Evolutionary conservation across 139 green algal species (phyloP), one percentile per base, ranked within the genome.

Genomic region (Pseudopediastrum boryanum): DNA sequence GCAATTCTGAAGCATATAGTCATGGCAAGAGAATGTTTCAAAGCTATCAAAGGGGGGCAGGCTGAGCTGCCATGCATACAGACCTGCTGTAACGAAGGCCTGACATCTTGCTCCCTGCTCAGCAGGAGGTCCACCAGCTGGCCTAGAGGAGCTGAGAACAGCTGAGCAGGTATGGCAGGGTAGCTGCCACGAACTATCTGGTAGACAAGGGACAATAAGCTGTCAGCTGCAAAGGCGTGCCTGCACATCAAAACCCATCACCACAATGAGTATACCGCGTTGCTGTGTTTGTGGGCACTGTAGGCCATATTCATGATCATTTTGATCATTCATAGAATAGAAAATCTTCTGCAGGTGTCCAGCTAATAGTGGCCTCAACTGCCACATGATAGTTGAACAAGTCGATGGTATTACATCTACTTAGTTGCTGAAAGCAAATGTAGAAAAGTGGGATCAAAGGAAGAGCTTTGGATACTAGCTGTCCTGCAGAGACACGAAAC

Each of bases 151-250:
- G 36, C 8, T 38, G 73, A 83, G 83, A 86, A 93, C 51, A 80
- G 61, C 36, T 85, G 74, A 9, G 79, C 59, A 4, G 83, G 81
- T 25, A 92, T 86, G 54, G 85, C 85, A 5, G 85, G 83, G 54
- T 87, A 90, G 67, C 83, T 88, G 56, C 89, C 89, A 2, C 81
- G 75, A 33, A 93, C 84, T 43, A 93, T 93, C 75, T 91, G 86
- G 66, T 90, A 92, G 54, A 93, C 84, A 43, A 92, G 75, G 2
- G 83, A 87, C 39, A 90, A 81, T 29, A 92, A 67, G 75, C 83
- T 90, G 78, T 93, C 85, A 0, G 89, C 89, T 27, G 87, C 85
- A 79, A 93, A 93, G 23, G 89, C 87, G 74, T 93, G 87, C 83
- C 83, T 92, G 78, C 48, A 75, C n/a, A 46, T 7, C 43, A 71